Base-by-base conservation (phyloP, 345 rosid genomes). In the Citrus maxima region DNA sequence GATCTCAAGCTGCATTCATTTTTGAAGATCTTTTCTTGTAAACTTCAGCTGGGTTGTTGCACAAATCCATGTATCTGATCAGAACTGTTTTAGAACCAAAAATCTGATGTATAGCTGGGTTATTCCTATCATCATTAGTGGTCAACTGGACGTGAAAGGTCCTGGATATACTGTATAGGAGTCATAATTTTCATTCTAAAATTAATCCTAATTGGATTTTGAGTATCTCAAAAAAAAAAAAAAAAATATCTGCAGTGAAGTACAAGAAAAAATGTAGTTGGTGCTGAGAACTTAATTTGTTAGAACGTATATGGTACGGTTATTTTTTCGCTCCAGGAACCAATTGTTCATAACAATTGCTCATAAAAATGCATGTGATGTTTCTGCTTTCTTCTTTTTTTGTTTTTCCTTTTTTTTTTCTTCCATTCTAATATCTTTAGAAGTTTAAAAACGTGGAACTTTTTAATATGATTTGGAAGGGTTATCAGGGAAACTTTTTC, bases 1-100 rank as follows among this genome's bases (percentile, higher is more conserved):
- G 30, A 65, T 49, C 37, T 55, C 37, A 46, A 32, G 25, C 38
- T 55, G 35, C 21, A 32, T 24, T 49, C 27, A 59, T 58, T 73
- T 30, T 46, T 0, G 6, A 54, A 77, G 74, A 74, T 79, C 22
- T 76, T 72, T 76, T 70, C 67, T 70, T 83, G 75, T 60, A 37
- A 56, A 77, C 66, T 37, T 35, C 16, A 6, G 40, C 28, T 5
- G 14, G 34, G 51, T 25, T 51, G 22, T 66, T 42, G 22, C 7
- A 38, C 54, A 56, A 56, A 67, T 46, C 6, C 3, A 24, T 35
- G 37, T 6, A 67, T 77, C 55, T 67, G 10, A 7, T 67, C 6
- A 34, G 12, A 76, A 35, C 55, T 54, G n/a, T 49, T 51, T 22
- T 51, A 49, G 16, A 49, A 13, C 62, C n/a, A 2, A 32, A 76